These are phyloP conservation scores for Pestalotiopsis sp. DNA, from an alignment of 2,329 filamentous ascomycete species.

Conservation along the genomic window DNA sequence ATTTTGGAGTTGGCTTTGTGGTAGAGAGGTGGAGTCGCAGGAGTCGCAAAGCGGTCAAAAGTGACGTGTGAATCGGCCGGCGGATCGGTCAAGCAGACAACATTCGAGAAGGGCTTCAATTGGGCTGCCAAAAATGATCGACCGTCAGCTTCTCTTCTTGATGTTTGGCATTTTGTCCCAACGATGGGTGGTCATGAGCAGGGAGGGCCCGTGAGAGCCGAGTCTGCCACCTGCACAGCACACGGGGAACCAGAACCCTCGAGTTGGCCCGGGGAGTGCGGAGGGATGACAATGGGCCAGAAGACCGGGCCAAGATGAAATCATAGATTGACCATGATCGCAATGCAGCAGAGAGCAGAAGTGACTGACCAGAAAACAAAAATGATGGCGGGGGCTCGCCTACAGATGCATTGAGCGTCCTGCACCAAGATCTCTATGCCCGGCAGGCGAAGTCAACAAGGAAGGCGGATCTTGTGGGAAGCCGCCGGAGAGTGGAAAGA, in stretches of 20 bases:
- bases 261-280: constrained; percentile 12
- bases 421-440: constrained; percentile 24
- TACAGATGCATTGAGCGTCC: constrained; percentile 32
- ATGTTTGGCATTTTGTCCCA: background rate
- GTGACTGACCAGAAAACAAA: constrained; percentile 39
- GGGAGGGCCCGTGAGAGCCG: constrained; percentile 5
- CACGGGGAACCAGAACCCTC: background rate
- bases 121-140: background rate
- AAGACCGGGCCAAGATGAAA: constrained; percentile 11
- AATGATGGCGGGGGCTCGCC: constrained; percentile 35
- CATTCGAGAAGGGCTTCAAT: constrained; percentile 6
- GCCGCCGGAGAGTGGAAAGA: constrained; percentile 3
- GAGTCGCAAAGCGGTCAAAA: constrained; percentile 12
- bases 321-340: constrained; percentile 36
- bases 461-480: constrained; percentile 15
- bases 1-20: background rate
- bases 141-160: background rate
- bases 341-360: constrained; percentile 32
- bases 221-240: background rate
- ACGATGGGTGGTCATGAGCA: background rate
- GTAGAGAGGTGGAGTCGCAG: background rate
- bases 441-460: constrained; percentile 28
- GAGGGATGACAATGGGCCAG: constrained; percentile 20
- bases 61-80: constrained; percentile 12
- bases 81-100: constrained; percentile 7